phyloP scores from a whole-genome alignment of 2,329 filamentous ascomycete species.

The Calonectria naviculata region DNA sequence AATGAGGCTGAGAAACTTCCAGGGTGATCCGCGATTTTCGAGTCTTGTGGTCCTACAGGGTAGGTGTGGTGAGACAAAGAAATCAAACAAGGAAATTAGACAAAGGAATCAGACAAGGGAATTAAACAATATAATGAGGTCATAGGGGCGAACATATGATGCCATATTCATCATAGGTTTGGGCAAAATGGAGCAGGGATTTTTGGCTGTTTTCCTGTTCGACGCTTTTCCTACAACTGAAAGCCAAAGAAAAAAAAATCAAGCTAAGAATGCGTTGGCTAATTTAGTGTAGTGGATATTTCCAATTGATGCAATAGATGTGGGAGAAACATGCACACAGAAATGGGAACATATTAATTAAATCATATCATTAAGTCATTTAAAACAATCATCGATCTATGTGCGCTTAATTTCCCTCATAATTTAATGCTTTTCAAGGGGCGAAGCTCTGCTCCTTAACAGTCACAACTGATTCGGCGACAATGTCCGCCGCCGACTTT shows the following conservation, averaged over 20 bases:
- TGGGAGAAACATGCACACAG: not conserved
- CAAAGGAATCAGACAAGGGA: not conserved
- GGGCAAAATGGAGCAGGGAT: too few relatives aligned
- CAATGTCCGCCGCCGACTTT: conserved; percentile 40
- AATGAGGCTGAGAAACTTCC: conserved; percentile 34
- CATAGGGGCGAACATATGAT: not conserved
- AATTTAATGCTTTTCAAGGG: conserved; percentile 17
- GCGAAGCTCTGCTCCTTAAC: conserved; percentile 34
- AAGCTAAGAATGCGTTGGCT: too few relatives aligned
- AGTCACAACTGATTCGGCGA: conserved; percentile 31
- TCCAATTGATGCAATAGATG: too few relatives aligned
- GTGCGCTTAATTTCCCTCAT: not conserved
- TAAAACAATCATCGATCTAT: not conserved
- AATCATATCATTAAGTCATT: not conserved
- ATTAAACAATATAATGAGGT: not conserved
- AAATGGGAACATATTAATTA: not conserved
- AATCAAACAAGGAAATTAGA: not conserved
- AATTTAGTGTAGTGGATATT: too few relatives aligned
- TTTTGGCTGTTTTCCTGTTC: too few relatives aligned
- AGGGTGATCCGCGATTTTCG: not conserved
- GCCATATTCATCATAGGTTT: too few relatives aligned
- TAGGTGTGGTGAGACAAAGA: conserved; percentile 18
- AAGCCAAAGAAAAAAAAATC: too few relatives aligned
- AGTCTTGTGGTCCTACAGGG: conserved; percentile 25
- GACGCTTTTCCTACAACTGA: too few relatives aligned